A percentile compares a stretch with the other conserved stretches of the same genome.
Evolutionary conservation across 768 basidiomycete species (phyloP).

Genomic region (Phanerodontia chrysosporium): DNA sequence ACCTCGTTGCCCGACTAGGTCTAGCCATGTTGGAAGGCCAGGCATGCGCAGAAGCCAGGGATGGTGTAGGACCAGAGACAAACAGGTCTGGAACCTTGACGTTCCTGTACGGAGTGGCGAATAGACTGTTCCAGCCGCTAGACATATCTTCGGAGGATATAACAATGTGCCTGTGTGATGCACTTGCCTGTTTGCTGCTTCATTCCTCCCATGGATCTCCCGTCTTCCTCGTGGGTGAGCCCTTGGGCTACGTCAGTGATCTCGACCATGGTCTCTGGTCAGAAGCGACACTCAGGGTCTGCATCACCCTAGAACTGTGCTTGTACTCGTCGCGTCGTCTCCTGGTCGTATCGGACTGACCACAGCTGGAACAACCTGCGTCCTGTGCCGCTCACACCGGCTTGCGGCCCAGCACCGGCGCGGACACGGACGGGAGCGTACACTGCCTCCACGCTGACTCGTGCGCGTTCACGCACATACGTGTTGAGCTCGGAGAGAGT

Average conservation of each 20-base stretch:
- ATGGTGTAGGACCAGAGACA: too few species aligned
- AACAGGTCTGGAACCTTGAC: not conserved
- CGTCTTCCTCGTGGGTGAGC: not conserved
- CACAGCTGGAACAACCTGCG: not conserved
- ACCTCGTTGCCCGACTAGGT: too few species aligned
- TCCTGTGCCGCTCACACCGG: conserved; percentile 1
- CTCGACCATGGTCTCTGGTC: not conserved
- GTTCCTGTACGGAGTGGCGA: not conserved
- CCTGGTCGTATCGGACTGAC: not conserved
- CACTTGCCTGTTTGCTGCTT: not conserved
- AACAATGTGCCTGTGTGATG: not conserved
- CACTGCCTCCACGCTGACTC: conserved; percentile 1
- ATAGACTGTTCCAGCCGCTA: not conserved
- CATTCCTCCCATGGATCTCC: not conserved
- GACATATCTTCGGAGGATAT: not conserved
- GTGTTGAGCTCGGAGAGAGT: conserved; percentile 1
- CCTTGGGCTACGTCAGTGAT: conserved; percentile 3
- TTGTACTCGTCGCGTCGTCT: not conserved
- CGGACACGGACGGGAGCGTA: not conserved
- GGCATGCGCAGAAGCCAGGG: too few species aligned
- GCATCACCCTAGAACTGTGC: not conserved
- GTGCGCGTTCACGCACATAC: not conserved
- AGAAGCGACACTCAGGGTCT: not conserved
- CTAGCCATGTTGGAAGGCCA: too few species aligned
- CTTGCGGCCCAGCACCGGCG: not conserved